These are phyloP conservation scores for Trichoderma asperellum DNA, from an alignment of 2,329 filamentous ascomycete genomes.

Conservation along the genomic window DNA sequence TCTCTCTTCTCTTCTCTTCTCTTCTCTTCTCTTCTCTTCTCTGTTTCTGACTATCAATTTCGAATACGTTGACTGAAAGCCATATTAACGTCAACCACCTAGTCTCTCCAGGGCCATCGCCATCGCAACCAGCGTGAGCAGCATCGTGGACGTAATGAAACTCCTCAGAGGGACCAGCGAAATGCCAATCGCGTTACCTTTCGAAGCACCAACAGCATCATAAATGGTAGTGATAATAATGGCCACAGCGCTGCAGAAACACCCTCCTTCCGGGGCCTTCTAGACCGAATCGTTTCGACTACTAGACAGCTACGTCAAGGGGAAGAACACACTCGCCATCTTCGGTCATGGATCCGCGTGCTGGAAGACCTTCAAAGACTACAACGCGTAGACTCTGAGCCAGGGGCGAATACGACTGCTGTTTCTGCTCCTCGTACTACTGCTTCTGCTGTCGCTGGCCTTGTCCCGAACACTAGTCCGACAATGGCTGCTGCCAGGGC, in stretches of 20 bases:
- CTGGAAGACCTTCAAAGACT: not conserved
- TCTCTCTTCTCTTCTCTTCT: no score
- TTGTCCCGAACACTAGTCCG: not conserved
- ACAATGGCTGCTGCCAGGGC: not conserved
- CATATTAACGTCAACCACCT: not conserved
- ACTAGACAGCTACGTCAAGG: slow-evolving; percentile 2
- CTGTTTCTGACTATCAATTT: not conserved
- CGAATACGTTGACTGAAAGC: not conserved
- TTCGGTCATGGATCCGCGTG: slow-evolving; percentile 10
- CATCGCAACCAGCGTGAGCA: not conserved
- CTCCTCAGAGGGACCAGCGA: not conserved
- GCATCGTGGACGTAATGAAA: not conserved
- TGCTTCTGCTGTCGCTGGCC: not conserved
- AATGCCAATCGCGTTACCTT: not conserved
- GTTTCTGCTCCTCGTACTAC: not conserved
- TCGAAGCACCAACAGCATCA: not conserved
- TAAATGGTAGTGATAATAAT: not conserved
- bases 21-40: no score
- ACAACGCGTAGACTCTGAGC: not conserved
- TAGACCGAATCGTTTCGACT: not conserved
- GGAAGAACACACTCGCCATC: not conserved
- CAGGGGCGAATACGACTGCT: not conserved
- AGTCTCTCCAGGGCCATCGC: not conserved
- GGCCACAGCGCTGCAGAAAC: not conserved
- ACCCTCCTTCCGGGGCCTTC: not conserved